Evolutionary conservation across 2,329 filamentous ascomycete species (phyloP), one percentile per base, ranked within the genome.

Genomic region (Pseudogymnoascus pannorum): DNA sequence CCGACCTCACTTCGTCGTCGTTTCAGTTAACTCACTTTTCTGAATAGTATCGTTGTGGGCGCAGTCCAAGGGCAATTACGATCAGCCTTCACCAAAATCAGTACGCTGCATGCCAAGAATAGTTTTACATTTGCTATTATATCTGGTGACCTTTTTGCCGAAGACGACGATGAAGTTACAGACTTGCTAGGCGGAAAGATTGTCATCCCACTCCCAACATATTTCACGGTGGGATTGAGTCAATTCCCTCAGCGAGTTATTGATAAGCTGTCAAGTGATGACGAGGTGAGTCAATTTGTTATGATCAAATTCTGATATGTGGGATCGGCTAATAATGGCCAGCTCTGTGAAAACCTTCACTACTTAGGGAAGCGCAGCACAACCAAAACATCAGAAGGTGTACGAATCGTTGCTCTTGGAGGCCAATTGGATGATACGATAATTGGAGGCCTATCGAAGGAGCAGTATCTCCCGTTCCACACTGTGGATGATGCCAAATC

Each of bases 261-360:
- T 18, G 83, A 89, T 69, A 92, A 86, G 72, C 81, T 97, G 59
- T 82, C 91, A 70, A 81, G 82, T 33, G 84, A 88, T 64, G 87
- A 86, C 69, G 84, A 78, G 67, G 75, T 77, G 75, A 64, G 78
- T n/a, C n/a, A n/a, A n/a, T 81, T 64, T 65, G 44, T 14, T 33
- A 44, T 59, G 26, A 61, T 26, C 29, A 5, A 35, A 57, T 6
- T 57, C 22, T 57, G 9, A 65, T 36, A 33, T 54, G 20, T 58
- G 40, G 14, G 6, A 9, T 5, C 24, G 11, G 42, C 14, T 44
- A 14, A 24, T 31, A 54, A 40, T 44, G 11, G 9, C n/a, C 20
- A 87, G 67, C 81, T 99, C 16, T 96, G 92, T 72, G 82, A 87
- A n/a, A 97, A 99, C 71, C 82, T 99, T 9, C 90, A 91, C 74